phyloP scores from a whole-genome alignment of 2,329 filamentous ascomycete species.

The Trichoderma arundinaceum region DNA sequence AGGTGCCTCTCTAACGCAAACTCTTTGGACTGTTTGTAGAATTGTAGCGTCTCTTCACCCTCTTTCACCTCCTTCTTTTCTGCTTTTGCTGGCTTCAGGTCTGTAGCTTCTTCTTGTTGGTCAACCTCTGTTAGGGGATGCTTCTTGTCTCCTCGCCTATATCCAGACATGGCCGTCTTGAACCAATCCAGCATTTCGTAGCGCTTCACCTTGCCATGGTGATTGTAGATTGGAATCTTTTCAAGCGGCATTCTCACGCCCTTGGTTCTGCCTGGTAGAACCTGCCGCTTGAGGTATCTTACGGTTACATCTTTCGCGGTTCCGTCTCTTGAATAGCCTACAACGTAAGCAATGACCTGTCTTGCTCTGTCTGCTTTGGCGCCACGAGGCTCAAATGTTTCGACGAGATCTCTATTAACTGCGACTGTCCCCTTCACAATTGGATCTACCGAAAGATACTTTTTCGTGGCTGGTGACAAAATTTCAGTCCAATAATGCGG shows the following conservation, averaged over 20 bases:
- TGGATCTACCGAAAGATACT: conserved; percentile 79
- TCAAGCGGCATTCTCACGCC: conserved; percentile 78
- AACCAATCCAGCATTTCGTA: conserved; percentile 91
- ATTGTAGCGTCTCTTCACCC: conserved; percentile 82
- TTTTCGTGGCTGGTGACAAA: conserved; percentile 79
- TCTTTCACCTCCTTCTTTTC: conserved; percentile 76
- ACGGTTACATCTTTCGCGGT: conserved; percentile 95
- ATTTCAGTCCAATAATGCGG: conserved; percentile 95
- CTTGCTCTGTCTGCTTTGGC: conserved; percentile 82
- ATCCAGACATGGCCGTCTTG: conserved; percentile 76
- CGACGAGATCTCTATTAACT: conserved; percentile 72
- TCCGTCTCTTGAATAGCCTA: conserved; percentile 82
- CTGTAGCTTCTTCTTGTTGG: conserved; percentile 76
- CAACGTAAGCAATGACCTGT: conserved; percentile 87
- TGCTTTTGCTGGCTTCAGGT: conserved; percentile 73
- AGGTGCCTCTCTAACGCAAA: conserved; percentile 86
- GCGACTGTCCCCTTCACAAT: conserved; percentile 72
- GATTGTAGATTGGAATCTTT: conserved; percentile 80
- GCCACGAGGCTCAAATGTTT: conserved; percentile 82
- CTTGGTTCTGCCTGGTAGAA: conserved; percentile 88
- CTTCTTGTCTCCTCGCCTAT: conserved; percentile 57
- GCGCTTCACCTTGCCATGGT: conserved; percentile 74
- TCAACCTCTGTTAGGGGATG: conserved; percentile 72
- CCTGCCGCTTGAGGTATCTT: conserved; percentile 81
- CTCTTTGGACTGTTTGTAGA: conserved; percentile 84